Base-by-base conservation (phyloP, 139 green algal species). In the Nannochloris sp. region DNA sequence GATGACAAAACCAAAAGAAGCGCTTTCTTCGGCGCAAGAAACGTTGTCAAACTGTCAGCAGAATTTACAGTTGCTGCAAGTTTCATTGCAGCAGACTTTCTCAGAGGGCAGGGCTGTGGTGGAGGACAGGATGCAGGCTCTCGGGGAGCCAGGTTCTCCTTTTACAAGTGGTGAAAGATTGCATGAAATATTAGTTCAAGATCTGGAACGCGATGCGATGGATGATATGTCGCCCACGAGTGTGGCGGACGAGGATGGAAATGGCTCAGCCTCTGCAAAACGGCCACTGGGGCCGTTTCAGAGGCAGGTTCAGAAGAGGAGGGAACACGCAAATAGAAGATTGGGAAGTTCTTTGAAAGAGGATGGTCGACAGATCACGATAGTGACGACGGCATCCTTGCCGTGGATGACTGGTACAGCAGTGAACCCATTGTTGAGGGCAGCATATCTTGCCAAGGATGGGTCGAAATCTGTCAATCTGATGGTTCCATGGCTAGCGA, bases 381-480 rank as follows among this genome's bases (percentile, higher is more conserved):
- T 99, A 62, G 88, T 97, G 8, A 99, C 94, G 6, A 99, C 94
- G 3, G 94, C 94, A 4, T 77, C 81, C 17, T 76, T 99, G 67
- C 94, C 94, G 0, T 99, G 94, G 94, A 95, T 99, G 84, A 99
- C 94, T 11, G 94, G 94, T 48, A 99, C 94, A 0, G 80, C 87
- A 2, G 90, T 99, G 9, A 99, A 99, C 77, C 94, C 94, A 45
- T 82, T 99, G 68, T 82, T 99, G 69, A 81, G 94, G 9, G 93
- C 94, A 0, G 93, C 91, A 1, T 98, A 96, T 80, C 81, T 99
- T n/a, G 80, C 92, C 4, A 71, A 72, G 11, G 77, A 86, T 55
- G 45, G 37, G 13, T 37, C 60, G 2, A 78, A 82, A 55, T 77
- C 82, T 65, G 85, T 87, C 48, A 56, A 30, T 36, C 82, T 96